Evolutionary conservation across 2,329 filamentous ascomycete species (phyloP).

Genomic region (Botryotinia calthae): DNA sequence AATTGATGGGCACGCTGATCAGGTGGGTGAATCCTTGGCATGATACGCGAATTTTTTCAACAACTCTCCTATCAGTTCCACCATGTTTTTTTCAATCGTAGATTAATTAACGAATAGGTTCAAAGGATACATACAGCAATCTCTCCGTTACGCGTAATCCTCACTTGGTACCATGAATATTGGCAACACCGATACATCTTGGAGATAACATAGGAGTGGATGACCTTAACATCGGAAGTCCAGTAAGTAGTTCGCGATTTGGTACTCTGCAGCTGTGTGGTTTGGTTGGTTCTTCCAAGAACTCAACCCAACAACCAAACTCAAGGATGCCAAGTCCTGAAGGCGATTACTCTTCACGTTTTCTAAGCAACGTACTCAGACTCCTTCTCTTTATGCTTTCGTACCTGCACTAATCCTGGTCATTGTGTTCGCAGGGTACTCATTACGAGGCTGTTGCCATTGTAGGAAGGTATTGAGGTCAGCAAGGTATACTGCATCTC

Average conservation of each 20-base stretch:
- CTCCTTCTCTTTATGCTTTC: not conserved
- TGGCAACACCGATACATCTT: not conserved
- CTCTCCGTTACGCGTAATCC: not conserved
- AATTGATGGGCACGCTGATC: conserved; percentile 4
- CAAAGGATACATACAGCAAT: not conserved
- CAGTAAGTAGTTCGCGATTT: not conserved
- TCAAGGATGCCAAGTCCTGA: conserved; percentile 4
- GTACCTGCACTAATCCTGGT: not conserved
- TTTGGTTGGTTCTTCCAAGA: not conserved
- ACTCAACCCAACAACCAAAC: not conserved
- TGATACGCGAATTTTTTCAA: conserved; percentile 10
- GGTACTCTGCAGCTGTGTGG: not conserved
- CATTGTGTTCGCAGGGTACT: not conserved
- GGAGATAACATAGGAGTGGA: not conserved
- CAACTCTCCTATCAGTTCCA: not conserved
- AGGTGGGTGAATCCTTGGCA: conserved; percentile 8
- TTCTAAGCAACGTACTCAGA: not conserved
- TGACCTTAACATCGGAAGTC: not conserved
- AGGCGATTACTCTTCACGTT: not conserved
- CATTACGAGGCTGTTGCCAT: not conserved
- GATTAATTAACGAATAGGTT: not conserved
- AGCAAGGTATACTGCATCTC: not conserved
- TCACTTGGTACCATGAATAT: not conserved
- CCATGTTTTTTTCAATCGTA: not conserved
- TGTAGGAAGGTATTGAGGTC: not conserved